Evolutionary conservation across 2,329 filamentous ascomycete genomes (phyloP).

Genomic region (Phaeomoniella chlamydospora): DNA sequence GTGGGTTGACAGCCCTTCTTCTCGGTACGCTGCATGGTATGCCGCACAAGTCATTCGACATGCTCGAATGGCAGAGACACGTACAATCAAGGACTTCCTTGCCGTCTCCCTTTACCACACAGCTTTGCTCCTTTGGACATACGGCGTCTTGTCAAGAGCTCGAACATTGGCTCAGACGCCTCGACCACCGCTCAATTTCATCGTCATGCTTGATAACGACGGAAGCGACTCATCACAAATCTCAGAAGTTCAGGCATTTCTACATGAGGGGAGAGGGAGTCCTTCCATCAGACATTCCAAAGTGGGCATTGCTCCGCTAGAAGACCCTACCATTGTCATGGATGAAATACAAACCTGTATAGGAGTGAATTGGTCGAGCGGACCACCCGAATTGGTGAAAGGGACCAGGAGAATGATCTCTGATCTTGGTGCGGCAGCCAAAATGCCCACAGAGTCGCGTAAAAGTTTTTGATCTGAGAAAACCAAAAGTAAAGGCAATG

Average conservation of each 20-base stretch:
- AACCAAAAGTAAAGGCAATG: too few relatives aligned
- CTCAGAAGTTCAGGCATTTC: not conserved
- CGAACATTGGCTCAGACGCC: not conserved
- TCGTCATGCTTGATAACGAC: not conserved
- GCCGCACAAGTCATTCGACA: conserved; percentile 52
- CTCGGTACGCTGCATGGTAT: conserved; percentile 43
- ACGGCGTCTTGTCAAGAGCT: conserved; percentile 40
- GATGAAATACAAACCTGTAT: not conserved
- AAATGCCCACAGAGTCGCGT: too few relatives aligned
- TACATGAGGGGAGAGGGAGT: not conserved
- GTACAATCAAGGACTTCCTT: conserved; percentile 49
- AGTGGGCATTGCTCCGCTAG: not conserved
- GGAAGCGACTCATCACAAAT: not conserved
- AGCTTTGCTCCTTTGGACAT: conserved; percentile 53
- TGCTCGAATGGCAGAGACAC: conserved; percentile 38
- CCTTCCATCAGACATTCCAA: not conserved
- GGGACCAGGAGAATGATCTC: not conserved
- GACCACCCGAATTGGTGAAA: not conserved
- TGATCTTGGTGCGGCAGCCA: not conserved
- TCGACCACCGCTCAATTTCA: not conserved
- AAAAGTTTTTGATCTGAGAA: too few relatives aligned
- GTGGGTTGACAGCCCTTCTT: conserved; percentile 21
- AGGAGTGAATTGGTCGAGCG: not conserved
- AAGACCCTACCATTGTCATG: not conserved
- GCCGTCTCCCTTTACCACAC: conserved; percentile 57